phyloP scores from a whole-genome alignment of 495 filamentous ascomycete genomes.

The Hyaloscypha variabilis region DNA sequence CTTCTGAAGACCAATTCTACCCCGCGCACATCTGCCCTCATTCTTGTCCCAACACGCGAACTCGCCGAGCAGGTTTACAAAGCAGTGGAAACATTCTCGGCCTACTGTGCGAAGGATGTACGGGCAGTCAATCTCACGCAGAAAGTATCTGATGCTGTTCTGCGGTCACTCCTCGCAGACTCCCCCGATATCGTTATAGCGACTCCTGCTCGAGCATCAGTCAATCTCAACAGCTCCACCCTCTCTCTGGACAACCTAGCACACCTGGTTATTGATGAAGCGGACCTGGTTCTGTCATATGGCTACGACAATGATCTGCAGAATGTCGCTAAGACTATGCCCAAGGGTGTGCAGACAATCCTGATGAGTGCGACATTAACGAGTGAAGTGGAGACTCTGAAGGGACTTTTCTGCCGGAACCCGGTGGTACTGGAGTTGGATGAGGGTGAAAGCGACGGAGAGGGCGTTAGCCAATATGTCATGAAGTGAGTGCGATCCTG shows the following conservation, averaged over 20 bases:
- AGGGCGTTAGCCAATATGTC: slow-evolving; percentile 80
- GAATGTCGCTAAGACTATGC: slow-evolving; percentile 71
- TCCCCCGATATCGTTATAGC: slow-evolving; percentile 86
- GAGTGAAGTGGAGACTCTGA: slow-evolving; percentile 81
- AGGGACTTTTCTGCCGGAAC: slow-evolving; percentile 82
- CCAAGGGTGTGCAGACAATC: slow-evolving; percentile 84
- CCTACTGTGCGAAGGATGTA: slow-evolving; percentile 83
- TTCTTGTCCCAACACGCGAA: slow-evolving; percentile 93
- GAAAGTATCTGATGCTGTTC: slow-evolving; percentile 83
- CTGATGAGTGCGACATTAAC: slow-evolving; percentile 93
- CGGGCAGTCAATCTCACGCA: slow-evolving; percentile 83
- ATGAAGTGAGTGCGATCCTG: slow-evolving; percentile 59
- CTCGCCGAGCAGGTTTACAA: slow-evolving; percentile 88
- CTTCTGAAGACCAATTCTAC: slow-evolving; percentile 25
- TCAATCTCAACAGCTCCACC: slow-evolving; percentile 68
- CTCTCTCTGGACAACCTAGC: slow-evolving; percentile 70
- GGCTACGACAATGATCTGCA: slow-evolving; percentile 92
- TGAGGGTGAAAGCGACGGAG: slow-evolving; percentile 68
- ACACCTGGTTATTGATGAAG: slow-evolving; percentile 91
- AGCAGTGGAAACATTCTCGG: slow-evolving; percentile 68
- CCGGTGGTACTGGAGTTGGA: slow-evolving; percentile 78
- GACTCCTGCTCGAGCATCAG: slow-evolving; percentile 77
- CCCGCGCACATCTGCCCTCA: slow-evolving; percentile 58
- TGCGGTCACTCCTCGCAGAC: slow-evolving; percentile 83
- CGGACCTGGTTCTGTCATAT: slow-evolving; percentile 91